Percentiles rank a stretch among this genome's conserved stretches.
phyloP scores from a whole-genome alignment of 129 eudicot genomes.

The Artemisia argyi region DNA sequence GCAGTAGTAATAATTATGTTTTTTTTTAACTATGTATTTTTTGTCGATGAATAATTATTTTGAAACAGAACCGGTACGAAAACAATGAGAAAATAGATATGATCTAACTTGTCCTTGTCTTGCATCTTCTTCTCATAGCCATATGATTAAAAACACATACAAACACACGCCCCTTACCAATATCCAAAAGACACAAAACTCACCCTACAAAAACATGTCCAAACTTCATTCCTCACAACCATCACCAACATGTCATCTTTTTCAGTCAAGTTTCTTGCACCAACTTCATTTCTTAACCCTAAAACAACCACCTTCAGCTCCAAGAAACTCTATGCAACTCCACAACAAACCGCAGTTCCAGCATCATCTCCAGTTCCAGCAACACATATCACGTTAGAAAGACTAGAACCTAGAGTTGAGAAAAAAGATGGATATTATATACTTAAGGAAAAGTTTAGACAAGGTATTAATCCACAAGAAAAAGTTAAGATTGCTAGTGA shows the following conservation, averaged over 20 bases:
- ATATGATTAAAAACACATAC: neutral
- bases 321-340: slow-evolving; percentile 47
- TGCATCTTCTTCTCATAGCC: slow-evolving; percentile 22
- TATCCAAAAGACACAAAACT: slow-evolving; percentile 48
- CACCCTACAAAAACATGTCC: slow-evolving; percentile 45
- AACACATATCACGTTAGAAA: slow-evolving; percentile 22
- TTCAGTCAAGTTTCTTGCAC: slow-evolving; percentile 54
- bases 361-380: slow-evolving; percentile 28
- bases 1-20: no score
- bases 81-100: slow-evolving; percentile 8
- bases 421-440: slow-evolving; percentile 67
- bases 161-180: slow-evolving; percentile 48
- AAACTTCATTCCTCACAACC: slow-evolving; percentile 32
- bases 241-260: slow-evolving; percentile 59
- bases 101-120: slow-evolving; percentile 32
- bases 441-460: slow-evolving; percentile 83
- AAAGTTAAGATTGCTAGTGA: slow-evolving; percentile 81
- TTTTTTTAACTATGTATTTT: no score
- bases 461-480: slow-evolving; percentile 87
- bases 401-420: slow-evolving; percentile 93
- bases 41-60: no score
- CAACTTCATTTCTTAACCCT: slow-evolving; percentile 35
- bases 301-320: slow-evolving; percentile 22
- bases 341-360: slow-evolving; percentile 47
- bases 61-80: no score